phyloP scores from a whole-genome alignment of 176 grass and related monocot genomes.

The Oryza nivara region DNA sequence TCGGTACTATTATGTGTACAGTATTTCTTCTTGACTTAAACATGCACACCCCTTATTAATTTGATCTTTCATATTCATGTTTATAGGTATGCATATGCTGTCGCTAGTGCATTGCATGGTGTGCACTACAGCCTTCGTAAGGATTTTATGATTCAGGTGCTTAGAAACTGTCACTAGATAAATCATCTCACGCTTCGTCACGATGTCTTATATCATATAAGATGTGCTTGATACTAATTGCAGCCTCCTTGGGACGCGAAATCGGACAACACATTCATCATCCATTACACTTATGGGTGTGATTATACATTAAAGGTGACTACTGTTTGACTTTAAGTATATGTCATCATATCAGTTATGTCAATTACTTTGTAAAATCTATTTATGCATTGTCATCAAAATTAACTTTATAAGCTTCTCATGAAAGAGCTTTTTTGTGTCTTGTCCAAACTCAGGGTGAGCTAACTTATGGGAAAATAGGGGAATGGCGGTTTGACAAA shows the following conservation, averaged over 20 bases:
- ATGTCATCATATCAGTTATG: not conserved
- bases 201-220: conserved; percentile 36
- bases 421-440: conserved; percentile 22
- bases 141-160: conserved; percentile 99
- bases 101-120: conserved; percentile 98
- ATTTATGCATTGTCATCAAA: not conserved
- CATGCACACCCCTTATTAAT: conserved; percentile 7
- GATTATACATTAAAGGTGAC: conserved; percentile 86
- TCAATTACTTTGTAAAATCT: conserved; percentile 35
- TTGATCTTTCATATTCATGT: conserved; percentile 22
- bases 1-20: conserved; percentile 44
- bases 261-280: conserved; percentile 66
- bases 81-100: conserved; percentile 94
- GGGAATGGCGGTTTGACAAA: conserved; percentile 96
- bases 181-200: conserved; percentile 16
- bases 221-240: conserved; percentile 45
- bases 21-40: conserved; percentile 12
- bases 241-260: conserved; percentile 89
- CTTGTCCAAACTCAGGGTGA: conserved; percentile 63
- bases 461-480: conserved; percentile 88
- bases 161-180: conserved; percentile 32
- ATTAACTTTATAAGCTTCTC: not conserved
- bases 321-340: conserved; percentile 30
- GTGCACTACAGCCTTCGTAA: conserved; percentile 89
- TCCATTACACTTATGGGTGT: conserved; percentile 96